These are phyloP conservation scores for Drechslerella coelobrocha DNA, from an alignment of 2,329 filamentous ascomycete species.

Conservation along the genomic window DNA sequence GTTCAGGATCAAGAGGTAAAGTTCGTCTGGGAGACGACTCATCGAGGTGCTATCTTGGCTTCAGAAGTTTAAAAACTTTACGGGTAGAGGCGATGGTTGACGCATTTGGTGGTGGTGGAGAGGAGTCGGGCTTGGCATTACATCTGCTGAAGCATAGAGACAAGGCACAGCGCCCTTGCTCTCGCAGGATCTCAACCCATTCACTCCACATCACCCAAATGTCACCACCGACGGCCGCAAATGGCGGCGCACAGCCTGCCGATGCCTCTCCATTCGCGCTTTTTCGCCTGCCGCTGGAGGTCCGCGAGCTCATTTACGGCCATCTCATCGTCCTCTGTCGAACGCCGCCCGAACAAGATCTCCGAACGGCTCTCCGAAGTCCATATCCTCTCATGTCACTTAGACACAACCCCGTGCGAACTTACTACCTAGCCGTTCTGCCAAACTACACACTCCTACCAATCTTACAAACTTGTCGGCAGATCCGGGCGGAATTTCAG, in stretches of 20 bases:
- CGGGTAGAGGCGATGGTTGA: too few relatives aligned
- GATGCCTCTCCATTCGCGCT: background rate
- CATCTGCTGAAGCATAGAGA: too few relatives aligned
- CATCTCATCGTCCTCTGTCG: background rate
- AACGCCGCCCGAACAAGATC: background rate
- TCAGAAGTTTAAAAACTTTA: too few relatives aligned
- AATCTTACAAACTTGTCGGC: conserved; percentile 17
- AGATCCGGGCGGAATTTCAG: conserved; percentile 15
- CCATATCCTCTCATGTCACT: background rate
- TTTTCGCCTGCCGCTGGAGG: conserved; percentile 18
- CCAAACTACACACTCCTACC: conserved; percentile 15
- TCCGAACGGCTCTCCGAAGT: background rate
- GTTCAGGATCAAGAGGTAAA: background rate
- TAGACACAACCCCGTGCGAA: background rate
- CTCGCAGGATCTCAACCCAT: too few relatives aligned
- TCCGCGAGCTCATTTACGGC: conserved; percentile 21
- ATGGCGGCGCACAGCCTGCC: background rate
- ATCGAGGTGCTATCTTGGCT: too few relatives aligned
- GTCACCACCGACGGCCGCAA: too few relatives aligned
- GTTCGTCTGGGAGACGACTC: conserved; percentile 1
- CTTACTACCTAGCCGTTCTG: background rate
- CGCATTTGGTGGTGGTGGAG: background rate
- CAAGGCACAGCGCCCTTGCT: too few relatives aligned
- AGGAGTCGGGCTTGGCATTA: too few relatives aligned
- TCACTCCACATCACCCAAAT: too few relatives aligned